phyloP scores from a whole-genome alignment of 768 basidiomycete species.

The Phaffia tasmanica region DNA sequence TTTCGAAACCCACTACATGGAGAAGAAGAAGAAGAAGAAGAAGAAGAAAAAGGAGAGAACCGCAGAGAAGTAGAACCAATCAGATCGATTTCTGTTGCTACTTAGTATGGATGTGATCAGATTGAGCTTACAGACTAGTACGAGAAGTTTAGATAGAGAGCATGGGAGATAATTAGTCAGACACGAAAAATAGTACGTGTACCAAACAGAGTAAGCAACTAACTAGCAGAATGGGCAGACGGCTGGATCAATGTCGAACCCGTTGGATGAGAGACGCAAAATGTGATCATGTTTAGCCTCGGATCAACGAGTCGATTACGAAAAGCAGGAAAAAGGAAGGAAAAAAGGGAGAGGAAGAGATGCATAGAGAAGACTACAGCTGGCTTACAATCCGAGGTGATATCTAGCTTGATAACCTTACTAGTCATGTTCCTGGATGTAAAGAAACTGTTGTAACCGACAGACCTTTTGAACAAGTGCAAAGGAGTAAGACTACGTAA shows the following conservation, averaged over 20 bases:
- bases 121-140: background rate
- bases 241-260: background rate
- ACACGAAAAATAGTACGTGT: background rate
- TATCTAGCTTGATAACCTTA: background rate
- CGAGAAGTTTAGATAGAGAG: background rate
- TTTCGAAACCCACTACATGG: slow-evolving; percentile 5
- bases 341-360: background rate
- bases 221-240: slow-evolving; percentile 19
- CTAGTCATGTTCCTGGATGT: too few species aligned
- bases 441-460: too few species aligned
- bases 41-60: background rate
- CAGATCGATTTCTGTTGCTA: background rate
- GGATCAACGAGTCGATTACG: too few species aligned
- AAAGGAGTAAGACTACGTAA: too few species aligned
- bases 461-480: too few species aligned
- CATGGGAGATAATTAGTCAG: background rate
- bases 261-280: background rate
- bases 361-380: background rate
- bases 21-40: background rate
- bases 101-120: background rate
- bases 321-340: too few species aligned
- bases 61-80: background rate
- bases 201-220: background rate
- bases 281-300: too few species aligned
- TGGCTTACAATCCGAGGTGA: slow-evolving; percentile 6